Evolutionary conservation across 140 eudicot genomes (phyloP), one percentile per base, ranked within the genome.

Genomic region (Flaveria floridana): DNA sequence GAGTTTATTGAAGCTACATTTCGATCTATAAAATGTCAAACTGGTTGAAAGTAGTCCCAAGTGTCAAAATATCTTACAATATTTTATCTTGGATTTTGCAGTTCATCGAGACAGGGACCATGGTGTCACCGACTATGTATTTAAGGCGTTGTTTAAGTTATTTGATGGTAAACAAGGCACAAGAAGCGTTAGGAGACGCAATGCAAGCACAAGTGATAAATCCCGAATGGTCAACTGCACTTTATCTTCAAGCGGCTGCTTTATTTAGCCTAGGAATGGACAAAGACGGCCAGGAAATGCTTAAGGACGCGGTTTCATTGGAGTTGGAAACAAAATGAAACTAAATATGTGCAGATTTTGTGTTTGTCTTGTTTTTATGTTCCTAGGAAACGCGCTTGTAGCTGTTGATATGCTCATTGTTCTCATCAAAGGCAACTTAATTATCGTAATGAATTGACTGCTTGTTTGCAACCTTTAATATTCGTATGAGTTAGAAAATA

Each of bases 151-250:
- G 97, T 76, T 77, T 92, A 70, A 76, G 88, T 64, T 92, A 87
- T 80, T 75, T 92, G 86, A 92, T 92, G 95, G 72, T 48, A 19
- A 91, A 86, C 46, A 85, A 87, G 92, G 86, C 90, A 34, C 87
- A 92, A 78, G 95, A 92, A 84, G 97, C 96, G n/a, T 82, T 92
- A 1, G 92, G 87, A 23, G 97, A 92, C 73, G 97, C 96, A 3
- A 84, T 89, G 96, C 92, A 92, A 81, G 96, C 97, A 3, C 92
- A 89, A 23, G 87, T 71, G 18, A 81, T 89, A 57, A 82, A 87
- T 13, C 95, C 95, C 0, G 91, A 89, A 7, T 92, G 97, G 97
- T 83, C 88, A 4, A 89, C 88, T 59, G 96, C 96, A 4, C 85
- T 82, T 82, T 84, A 92, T 85, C 95, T 92, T 19, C 98, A 87